Evolutionary conservation across 163 green algal genomes (phyloP), one percentile per base, ranked within the genome.

Genomic region (Scenedesmus sp.): DNA sequence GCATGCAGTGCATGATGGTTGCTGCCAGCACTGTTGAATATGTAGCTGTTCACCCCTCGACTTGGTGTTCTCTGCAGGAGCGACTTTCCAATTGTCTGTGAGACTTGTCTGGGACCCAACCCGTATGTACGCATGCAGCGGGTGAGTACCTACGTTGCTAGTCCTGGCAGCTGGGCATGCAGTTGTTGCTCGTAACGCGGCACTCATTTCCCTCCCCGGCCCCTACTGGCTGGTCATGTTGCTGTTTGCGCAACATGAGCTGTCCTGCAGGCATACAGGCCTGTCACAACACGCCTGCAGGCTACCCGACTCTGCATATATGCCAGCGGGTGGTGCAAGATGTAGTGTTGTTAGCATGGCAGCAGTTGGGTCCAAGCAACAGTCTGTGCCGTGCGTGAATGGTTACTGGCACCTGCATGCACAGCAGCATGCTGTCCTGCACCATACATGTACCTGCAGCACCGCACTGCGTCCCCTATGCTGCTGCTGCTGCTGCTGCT

Each of bases 51-150:
- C 65, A 76, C 9, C 9, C 65, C 9, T 37, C 26, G 65, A 2
- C 16, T 30, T 76, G 30, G 30, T 18, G 30, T 76, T 37, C 16
- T 30, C 30, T 76, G 72, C 13, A 37, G 96, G 10, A 95, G 92
- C n/a, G 98, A 99, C 91, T 99, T 99, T 90, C 98, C 98, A 13
- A 99, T 99, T 68, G 97, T 99, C 0, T 99, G 98, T 93, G 97
- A 99, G 92, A 99, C 97, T 12, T 99, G 98, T 91, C 91, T 99
- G 56, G 98, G 98, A 0, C 98, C 99, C 26, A 99, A 99, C 92
- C 98, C 98, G 0, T 99, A 99, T 85, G 97, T 99, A 16, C 90
- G 98, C n/a, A 99, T 99, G 98, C 97, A 99, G 93, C 90, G 96
- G 94, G 96, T 98, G 89, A 87, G 96, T 44, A 80, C 3, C 68